Conservation (phyloP, 352 stramenopile species). For the Globisporangium parvum region DNA sequence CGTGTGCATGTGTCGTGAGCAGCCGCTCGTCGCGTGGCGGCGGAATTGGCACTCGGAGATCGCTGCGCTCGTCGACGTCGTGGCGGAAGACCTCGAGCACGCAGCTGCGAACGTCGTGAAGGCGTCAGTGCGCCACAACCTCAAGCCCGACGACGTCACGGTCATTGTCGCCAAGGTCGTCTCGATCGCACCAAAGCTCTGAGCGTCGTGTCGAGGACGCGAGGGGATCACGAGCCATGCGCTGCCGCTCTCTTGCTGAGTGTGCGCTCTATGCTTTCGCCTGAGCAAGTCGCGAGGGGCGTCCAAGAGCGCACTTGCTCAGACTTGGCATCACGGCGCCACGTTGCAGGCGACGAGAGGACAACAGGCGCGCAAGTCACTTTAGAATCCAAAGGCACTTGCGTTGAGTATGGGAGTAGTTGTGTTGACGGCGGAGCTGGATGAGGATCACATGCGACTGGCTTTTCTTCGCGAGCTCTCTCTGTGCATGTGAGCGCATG, state of each 20-base stretch:
- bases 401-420: no score
- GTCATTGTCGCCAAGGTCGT: conserved; percentile 74
- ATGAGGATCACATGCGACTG: no score
- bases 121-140: conserved; percentile 68
- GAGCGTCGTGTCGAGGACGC: conserved; percentile 5
- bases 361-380: no score
- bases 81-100: conserved; percentile 39
- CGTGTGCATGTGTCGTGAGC: not conserved
- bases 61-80: conserved; percentile 48
- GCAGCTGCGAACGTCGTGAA: conserved; percentile 58
- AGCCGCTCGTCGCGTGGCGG: conserved; percentile 61
- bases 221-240: no score
- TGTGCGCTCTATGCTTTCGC: not conserved
- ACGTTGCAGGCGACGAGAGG: no score
- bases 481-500: no score
- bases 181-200: conserved; percentile 42
- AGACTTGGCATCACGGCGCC: no score
- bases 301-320: no score
- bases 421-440: no score
- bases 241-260: not conserved
- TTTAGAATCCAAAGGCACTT: no score
- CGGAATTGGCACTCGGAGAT: conserved; percentile 59
- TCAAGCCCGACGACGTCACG: conserved; percentile 81
- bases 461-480: no score
- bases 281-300: no score